A percentile compares a stretch with the other conserved stretches of the same genome.
Conservation (phyloP, 106 monocot genomes). For the Posidonia australis region DNA sequence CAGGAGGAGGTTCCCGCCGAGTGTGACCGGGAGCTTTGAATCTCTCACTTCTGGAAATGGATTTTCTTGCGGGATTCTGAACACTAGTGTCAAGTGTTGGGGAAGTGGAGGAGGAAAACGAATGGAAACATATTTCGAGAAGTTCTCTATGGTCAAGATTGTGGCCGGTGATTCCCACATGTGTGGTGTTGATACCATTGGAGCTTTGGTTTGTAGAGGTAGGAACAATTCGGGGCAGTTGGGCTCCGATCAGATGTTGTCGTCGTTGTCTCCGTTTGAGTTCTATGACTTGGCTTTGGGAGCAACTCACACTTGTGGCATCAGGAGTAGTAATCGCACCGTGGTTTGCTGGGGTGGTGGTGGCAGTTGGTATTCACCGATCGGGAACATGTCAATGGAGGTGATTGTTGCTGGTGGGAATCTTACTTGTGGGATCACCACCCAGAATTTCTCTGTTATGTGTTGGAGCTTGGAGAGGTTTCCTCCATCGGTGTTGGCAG, state of each 20-base stretch:
- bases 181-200: conserved; percentile 38
- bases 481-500: conserved; percentile 3
- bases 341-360: conserved; percentile 66
- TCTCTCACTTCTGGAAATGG: conserved; percentile 67
- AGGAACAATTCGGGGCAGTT: conserved; percentile 35
- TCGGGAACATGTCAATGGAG: conserved; percentile 29
- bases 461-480: conserved; percentile 46
- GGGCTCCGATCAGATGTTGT: conserved; percentile 25
- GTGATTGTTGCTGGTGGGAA: conserved; percentile 60
- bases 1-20: conserved; percentile 13
- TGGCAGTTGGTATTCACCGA: background rate
- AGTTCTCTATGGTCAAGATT: conserved; percentile 33
- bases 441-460: conserved; percentile 39
- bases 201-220: conserved; percentile 38
- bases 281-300: conserved; percentile 43
- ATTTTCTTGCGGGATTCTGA: conserved; percentile 57
- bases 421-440: conserved; percentile 61
- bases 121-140: conserved; percentile 13
- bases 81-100: conserved; percentile 47
- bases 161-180: conserved; percentile 52
- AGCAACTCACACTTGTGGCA: conserved; percentile 47
- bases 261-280: conserved; percentile 34
- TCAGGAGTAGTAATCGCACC: conserved; percentile 27
- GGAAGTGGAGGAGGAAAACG: conserved; percentile 19
- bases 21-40: conserved; percentile 23